Base-by-base conservation (phyloP, 208 protist genomes). In the Leishmania tropica region DNA sequence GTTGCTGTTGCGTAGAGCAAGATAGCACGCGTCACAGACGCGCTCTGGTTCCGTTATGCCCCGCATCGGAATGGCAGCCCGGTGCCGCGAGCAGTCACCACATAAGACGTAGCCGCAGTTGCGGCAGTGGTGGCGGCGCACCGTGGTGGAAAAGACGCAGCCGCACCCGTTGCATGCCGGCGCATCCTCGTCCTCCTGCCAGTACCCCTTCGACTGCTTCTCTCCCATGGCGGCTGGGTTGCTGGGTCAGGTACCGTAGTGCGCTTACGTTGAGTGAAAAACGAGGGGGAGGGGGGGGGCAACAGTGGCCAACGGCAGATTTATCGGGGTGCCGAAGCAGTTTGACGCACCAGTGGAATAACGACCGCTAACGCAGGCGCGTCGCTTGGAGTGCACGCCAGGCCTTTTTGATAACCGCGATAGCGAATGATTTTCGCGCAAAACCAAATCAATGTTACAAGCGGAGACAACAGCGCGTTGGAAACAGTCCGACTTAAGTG, bases 91-190 rank as follows among this genome's bases (percentile, higher is more conserved):
- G 84, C 97, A 99, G 56, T 94, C 90, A 4, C 81, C 83, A 81
- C 97, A 99, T 78, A 98, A 98, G 60, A 99, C 90, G 79, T 94
- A 95, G 40, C 97, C 97, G 84, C 97, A 99, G 78, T 97, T 95
- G 40, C 97, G 89, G 84, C 97, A 99, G 87, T 99, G 97, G 83
- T 99, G 97, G 6, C 94, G 91, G 28, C 97, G 91, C 19, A 89
- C 85, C 28, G 89, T 91, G 35, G 96, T 62, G 40, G 89, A 87
- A 79, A 99, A 99, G 8, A 70, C 56, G 28, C 74, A 80, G 70
- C 76, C 71, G 83, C 97, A 99, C 2, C 89, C 77, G 76, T 90
- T 94, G 89, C 97, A 99, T 19, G 76, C 76, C 47, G 88, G 81
- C 40, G 87, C 93, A n/a, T 93, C 91, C 31, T 93, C 90, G 82